A percentile compares a stretch with the other conserved stretches of the same genome.
Evolutionary conservation across 306 rosid genomes (phyloP).

Genomic region (Cicer yamashitae): DNA sequence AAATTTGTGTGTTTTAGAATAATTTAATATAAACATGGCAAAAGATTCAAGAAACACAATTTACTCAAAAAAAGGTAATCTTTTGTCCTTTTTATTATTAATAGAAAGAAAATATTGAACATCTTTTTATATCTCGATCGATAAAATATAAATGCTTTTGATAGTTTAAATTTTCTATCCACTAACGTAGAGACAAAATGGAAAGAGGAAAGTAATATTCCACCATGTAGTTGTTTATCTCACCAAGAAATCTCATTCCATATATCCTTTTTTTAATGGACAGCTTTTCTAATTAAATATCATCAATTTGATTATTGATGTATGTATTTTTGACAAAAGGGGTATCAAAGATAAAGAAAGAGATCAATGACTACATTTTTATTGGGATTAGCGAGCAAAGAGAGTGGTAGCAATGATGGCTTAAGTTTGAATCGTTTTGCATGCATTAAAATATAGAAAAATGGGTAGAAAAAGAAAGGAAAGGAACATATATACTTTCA

Average conservation of each 20-base stretch:
- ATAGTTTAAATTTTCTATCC: conserved; percentile 11
- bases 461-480: conserved; percentile 39
- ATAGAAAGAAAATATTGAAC: conserved; percentile 22
- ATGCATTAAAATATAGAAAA: conserved; percentile 54
- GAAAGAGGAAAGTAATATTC: conserved; percentile 43
- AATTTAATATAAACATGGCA: background rate
- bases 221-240: conserved; percentile 39
- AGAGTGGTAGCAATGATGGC: conserved; percentile 79
- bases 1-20: too few species aligned
- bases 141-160: conserved; percentile 38
- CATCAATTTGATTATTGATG: conserved; percentile 18
- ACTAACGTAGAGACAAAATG: conserved; percentile 46
- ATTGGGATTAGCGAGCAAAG: conserved; percentile 72
- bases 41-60: conserved; percentile 1
- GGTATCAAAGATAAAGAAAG: conserved; percentile 35
- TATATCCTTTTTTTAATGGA: conserved; percentile 10
- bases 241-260: conserved; percentile 48
- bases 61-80: conserved; percentile 11
- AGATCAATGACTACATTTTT: conserved; percentile 48
- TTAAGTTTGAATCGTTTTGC: conserved; percentile 67
- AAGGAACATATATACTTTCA: conserved; percentile 45
- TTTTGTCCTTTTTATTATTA: conserved; percentile 27
- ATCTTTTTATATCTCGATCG: conserved; percentile 29
- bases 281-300: conserved; percentile 39
- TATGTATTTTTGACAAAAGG: conserved; percentile 23